Evolutionary conservation across 2,329 filamentous ascomycete genomes (phyloP).

Genomic region (Colletotrichum costaricense): DNA sequence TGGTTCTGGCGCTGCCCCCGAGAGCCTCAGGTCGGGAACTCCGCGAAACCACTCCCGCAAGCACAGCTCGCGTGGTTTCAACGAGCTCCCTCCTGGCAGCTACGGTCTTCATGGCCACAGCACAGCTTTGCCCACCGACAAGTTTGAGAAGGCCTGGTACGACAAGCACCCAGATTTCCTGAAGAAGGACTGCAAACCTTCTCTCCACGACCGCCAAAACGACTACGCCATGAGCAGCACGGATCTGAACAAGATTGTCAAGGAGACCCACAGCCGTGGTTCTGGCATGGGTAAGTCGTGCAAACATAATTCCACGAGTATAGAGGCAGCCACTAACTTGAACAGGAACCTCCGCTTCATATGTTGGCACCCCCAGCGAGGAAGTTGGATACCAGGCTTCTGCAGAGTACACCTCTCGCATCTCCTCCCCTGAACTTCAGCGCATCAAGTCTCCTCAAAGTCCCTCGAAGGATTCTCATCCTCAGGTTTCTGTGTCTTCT

Average conservation of each 20-base stretch:
- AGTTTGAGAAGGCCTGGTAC: conserved; percentile 92
- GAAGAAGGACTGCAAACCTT: conserved; percentile 76
- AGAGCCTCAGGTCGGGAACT: conserved; percentile 48
- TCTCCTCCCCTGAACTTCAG: conserved; percentile 63
- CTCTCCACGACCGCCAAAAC: conserved; percentile 65
- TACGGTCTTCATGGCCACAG: conserved; percentile 90
- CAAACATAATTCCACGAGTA: background rate
- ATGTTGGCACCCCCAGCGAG: conserved; percentile 84
- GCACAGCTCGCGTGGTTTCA: conserved; percentile 77
- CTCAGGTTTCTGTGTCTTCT: conserved; percentile 44
- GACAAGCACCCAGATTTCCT: conserved; percentile 88
- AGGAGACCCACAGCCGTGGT: conserved; percentile 71
- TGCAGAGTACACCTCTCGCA: conserved; percentile 84
- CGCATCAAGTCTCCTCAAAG: conserved; percentile 44
- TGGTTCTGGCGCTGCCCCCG: conserved; percentile 47
- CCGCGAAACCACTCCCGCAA: conserved; percentile 73
- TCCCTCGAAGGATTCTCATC: conserved; percentile 40
- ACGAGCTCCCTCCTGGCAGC: conserved; percentile 82
- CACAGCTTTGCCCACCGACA: conserved; percentile 74
- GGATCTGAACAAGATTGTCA: conserved; percentile 90
- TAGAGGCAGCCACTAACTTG: conserved; percentile 38
- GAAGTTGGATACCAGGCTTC: conserved; percentile 90
- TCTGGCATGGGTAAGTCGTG: conserved; percentile 60
- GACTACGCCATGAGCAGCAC: conserved; percentile 91
- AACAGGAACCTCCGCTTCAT: conserved; percentile 72